Percentiles rank a stretch among this genome's conserved stretches.
Conservation (phyloP, 208 protist species). For the Crithidia acanthocephali region DNA sequence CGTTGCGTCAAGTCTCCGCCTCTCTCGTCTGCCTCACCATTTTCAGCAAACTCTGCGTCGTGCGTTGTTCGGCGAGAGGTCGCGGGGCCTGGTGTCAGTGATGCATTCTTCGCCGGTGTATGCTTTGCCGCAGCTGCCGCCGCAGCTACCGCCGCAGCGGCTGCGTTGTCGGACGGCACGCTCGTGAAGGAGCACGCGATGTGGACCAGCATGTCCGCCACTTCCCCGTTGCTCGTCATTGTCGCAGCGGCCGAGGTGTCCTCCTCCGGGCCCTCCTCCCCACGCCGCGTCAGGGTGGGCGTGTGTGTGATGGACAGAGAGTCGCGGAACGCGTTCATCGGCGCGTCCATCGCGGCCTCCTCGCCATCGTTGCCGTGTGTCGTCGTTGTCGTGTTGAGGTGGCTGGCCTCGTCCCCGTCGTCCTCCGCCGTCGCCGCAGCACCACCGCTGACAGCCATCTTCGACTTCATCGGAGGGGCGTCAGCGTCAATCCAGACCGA, state of each 20-base stretch:
- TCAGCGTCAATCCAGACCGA: neutral
- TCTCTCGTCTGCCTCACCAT: neutral
- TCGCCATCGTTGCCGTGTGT: slow-evolving; percentile 13
- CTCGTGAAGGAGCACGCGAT: slow-evolving; percentile 12
- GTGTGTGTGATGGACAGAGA: slow-evolving; percentile 30
- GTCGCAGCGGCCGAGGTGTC: slow-evolving; percentile 20
- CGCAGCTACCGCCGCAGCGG: neutral
- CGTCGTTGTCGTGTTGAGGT: slow-evolving; percentile 6
- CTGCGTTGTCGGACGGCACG: slow-evolving; percentile 1
- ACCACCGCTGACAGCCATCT: neutral
- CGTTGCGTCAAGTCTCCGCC: neutral
- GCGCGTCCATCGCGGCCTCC: slow-evolving; percentile 17
- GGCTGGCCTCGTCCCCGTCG: neutral
- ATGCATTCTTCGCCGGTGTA: neutral
- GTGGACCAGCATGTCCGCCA: slow-evolving; percentile 11
- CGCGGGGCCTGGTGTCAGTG: too few species aligned
- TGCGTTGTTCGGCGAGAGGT: too few species aligned
- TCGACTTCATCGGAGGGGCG: neutral
- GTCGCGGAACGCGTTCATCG: slow-evolving; percentile 31
- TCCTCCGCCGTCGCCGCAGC: neutral
- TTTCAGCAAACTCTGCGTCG: too few species aligned
- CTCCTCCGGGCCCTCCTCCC: slow-evolving; percentile 8
- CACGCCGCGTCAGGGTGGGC: slow-evolving; percentile 20
- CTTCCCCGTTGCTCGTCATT: slow-evolving; percentile 13
- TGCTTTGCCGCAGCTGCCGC: neutral